phyloP scores from a whole-genome alignment of 2,329 filamentous ascomycete genomes.

The Thielaviopsis populi region DNA sequence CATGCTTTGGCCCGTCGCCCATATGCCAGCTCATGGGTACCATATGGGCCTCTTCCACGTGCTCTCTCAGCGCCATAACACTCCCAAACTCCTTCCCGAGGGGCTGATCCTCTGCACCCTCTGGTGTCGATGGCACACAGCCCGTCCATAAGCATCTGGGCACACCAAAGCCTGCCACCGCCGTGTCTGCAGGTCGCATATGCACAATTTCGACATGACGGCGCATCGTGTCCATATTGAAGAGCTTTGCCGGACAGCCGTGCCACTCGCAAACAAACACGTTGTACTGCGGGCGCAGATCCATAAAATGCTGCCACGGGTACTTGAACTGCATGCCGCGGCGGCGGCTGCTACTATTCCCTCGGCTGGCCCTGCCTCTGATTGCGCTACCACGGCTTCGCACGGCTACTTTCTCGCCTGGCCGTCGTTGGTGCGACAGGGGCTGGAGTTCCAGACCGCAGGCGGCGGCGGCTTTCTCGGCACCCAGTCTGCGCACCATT shows the following conservation, averaged over 20 bases:
- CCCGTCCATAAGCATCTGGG: constrained; percentile 24
- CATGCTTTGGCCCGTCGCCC: constrained; percentile 37
- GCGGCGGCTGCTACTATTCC: not conserved
- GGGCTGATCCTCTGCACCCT: not conserved
- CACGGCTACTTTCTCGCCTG: not conserved
- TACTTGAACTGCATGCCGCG: not conserved
- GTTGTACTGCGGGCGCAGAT: constrained; percentile 31
- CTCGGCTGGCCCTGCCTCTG: not conserved
- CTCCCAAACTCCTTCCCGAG: constrained; percentile 12
- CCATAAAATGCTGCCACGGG: constrained; percentile 25
- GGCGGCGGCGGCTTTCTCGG: not conserved
- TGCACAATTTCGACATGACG: constrained; percentile 40
- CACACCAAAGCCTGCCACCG: not conserved
- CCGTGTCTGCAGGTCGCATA: constrained; percentile 18
- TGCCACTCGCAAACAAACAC: constrained; percentile 46
- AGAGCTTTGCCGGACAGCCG: constrained; percentile 43
- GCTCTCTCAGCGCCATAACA: constrained; percentile 28
- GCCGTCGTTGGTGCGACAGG: not conserved
- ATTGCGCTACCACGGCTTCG: not conserved
- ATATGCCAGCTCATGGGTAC: constrained; percentile 40
- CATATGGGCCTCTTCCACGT: constrained; percentile 41
- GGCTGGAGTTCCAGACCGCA: not conserved
- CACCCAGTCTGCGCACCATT: not conserved
- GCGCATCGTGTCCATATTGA: constrained; percentile 45
- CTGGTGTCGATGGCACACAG: constrained; percentile 19